phyloP scores from a whole-genome alignment of 257 asterid genomes.

The Fraxinus excelsior region DNA sequence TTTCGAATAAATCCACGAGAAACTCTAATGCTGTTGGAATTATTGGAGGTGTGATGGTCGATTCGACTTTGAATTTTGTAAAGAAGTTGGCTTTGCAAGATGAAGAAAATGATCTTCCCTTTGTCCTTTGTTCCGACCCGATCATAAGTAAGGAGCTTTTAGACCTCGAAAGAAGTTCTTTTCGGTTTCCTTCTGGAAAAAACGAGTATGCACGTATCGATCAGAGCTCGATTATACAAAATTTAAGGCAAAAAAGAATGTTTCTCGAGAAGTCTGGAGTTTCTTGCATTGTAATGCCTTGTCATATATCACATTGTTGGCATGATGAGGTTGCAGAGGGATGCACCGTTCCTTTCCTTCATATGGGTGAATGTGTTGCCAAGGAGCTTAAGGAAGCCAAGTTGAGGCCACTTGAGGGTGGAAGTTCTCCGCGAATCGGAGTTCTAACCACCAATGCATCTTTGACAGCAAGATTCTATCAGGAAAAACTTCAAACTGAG shows the following conservation, averaged over 20 bases:
- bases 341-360: slow-evolving; percentile 63
- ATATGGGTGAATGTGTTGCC: slow-evolving; percentile 79
- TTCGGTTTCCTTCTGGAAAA: slow-evolving; percentile 29
- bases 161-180: slow-evolving; percentile 35
- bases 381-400: slow-evolving; percentile 47
- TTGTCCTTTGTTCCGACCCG: slow-evolving; percentile 70
- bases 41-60: slow-evolving; percentile 42
- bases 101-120: slow-evolving; percentile 38
- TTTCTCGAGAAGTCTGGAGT: slow-evolving; percentile 71
- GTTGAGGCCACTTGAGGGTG: slow-evolving; percentile 48
- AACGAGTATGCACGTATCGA: slow-evolving; percentile 14
- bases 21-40: slow-evolving; percentile 43
- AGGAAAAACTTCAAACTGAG: slow-evolving; percentile 47
- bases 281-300: slow-evolving; percentile 72
- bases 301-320: slow-evolving; percentile 69
- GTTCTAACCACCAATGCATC: slow-evolving; percentile 36
- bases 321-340: slow-evolving; percentile 60
- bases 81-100: slow-evolving; percentile 35
- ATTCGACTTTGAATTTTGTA: slow-evolving; percentile 39
- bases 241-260: slow-evolving; percentile 49
- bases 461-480: slow-evolving; percentile 40
- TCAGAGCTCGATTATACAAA: slow-evolving; percentile 41
- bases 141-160: slow-evolving; percentile 47
- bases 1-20: slow-evolving; percentile 12
- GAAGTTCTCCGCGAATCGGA: slow-evolving; percentile 46